phyloP scores from a whole-genome alignment of 2,329 filamentous ascomycete species.

The Cladorrhinum sp. region DNA sequence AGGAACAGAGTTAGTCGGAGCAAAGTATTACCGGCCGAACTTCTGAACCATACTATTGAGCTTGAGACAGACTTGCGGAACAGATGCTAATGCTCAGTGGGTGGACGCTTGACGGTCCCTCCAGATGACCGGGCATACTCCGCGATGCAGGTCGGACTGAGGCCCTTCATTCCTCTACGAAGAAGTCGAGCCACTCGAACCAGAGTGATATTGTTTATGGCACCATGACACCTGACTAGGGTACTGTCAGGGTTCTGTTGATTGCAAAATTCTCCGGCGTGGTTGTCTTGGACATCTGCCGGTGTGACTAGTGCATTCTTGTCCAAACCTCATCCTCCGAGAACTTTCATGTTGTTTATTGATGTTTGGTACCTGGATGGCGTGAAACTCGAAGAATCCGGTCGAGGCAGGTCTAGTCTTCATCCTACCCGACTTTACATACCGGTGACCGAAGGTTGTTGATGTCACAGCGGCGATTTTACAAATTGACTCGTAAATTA shows the following conservation, averaged over 20 bases:
- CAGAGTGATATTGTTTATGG: constrained; percentile 11
- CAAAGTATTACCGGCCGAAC: constrained; percentile 18
- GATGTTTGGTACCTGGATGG: constrained; percentile 10
- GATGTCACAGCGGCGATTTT: constrained; percentile 17
- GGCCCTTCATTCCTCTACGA: neutral
- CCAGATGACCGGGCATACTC: constrained; percentile 6
- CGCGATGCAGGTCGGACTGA: constrained; percentile 6
- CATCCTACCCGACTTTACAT: constrained; percentile 2
- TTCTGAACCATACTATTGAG: neutral
- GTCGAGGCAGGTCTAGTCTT: constrained; percentile 9
- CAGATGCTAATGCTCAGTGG: neutral
- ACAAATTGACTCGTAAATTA: constrained; percentile 25
- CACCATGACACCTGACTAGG: neutral
- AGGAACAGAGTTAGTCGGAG: constrained; percentile 12
- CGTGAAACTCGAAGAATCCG: constrained; percentile 6
- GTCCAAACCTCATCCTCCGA: constrained; percentile 15
- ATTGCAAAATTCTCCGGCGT: constrained; percentile 3
- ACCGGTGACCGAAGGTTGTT: neutral
- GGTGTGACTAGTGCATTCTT: constrained; percentile 16
- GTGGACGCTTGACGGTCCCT: constrained; percentile 3
- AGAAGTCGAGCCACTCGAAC: constrained; percentile 1
- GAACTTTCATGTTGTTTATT: constrained; percentile 15
- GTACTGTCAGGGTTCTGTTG: neutral
- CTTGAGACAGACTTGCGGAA: neutral
- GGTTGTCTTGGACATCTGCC: constrained; percentile 17